Base-by-base conservation (phyloP, 345 rosid species). In the Streptanthus diversifolius region DNA sequence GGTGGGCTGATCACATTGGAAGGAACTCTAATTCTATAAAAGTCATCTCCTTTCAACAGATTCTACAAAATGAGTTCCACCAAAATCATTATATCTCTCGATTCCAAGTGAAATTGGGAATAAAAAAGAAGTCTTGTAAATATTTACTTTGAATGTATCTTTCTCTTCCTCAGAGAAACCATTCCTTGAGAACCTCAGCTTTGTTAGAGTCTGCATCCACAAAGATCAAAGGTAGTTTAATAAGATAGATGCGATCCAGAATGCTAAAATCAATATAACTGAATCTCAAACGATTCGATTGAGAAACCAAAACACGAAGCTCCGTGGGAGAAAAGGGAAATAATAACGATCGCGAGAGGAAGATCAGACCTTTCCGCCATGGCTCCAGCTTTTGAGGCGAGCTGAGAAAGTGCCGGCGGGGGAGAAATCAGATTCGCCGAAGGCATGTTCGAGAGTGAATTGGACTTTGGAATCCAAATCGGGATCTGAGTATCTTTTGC, bases 401-500 rank as follows among this genome's bases (percentile, higher is more conserved):
- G 96, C 99, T 17, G 97, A 84, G 84, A 95, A 95, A 74, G 88
- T 82, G 27, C 96, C 98, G 18, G 96, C 96, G 18, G 86, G 80
- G 27, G 80, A 73, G 82, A 95, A 91, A 81, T 86, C 87, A 40
- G 95, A 86, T 68, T 91, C 96, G 0, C 96, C 96, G 19, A 95
- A 91, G 59, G 98, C 93, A 67, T 95, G 99, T 17, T 95, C 92
- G 39, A 95, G 89, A 15, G 90, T 47, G 72, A 95, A 91, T 48
- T 90, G 98, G 90, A 95, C 79, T 86, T 95, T 95, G 8, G 98
- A 91, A 63, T 95, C 97, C 18, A 89, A 82, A 48, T 95, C 95
- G 5, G 84, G 81, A 82, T 95, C 98, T 9, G 90, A 75, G 62
- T 72, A 80, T 53, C 86, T 80, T 80, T 73, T 87, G 6, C 88